Evolutionary conservation across 306 rosid genomes (phyloP).

Genomic region (Boehmeria nivea): DNA sequence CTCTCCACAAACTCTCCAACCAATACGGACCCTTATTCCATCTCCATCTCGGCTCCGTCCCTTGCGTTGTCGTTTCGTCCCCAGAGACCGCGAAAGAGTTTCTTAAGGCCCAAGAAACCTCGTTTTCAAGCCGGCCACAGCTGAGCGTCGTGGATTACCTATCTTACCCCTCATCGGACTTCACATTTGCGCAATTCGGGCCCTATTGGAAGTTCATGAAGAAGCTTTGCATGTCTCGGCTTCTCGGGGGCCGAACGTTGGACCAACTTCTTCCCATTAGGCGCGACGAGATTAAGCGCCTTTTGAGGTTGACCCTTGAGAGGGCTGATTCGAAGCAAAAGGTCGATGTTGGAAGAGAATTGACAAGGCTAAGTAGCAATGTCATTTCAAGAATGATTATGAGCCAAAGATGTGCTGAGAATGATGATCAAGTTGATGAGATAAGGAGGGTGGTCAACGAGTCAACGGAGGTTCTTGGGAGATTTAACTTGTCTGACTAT

Average conservation of each 20-base stretch:
- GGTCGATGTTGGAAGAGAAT: conserved; percentile 32
- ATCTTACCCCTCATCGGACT: conserved; percentile 50
- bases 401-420: conserved; percentile 26
- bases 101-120: conserved; percentile 48
- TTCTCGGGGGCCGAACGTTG: conserved; percentile 43
- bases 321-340: conserved; percentile 17
- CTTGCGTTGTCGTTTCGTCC: conserved; percentile 54
- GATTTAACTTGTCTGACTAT: conserved; percentile 27
- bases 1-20: conserved; percentile 44
- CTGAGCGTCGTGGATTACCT: conserved; percentile 37
- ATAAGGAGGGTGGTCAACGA: conserved; percentile 38
- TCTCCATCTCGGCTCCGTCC: conserved; percentile 46
- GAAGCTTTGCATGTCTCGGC: conserved; percentile 55
- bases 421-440: conserved; percentile 37
- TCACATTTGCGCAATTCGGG: conserved; percentile 49
- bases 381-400: conserved; percentile 44
- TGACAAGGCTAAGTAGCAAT: conserved; percentile 32
- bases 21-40: conserved; percentile 55
- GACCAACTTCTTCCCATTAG: conserved; percentile 37
- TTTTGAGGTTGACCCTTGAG: conserved; percentile 17
- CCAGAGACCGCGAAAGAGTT: conserved; percentile 42
- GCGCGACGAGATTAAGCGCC: conserved; percentile 34
- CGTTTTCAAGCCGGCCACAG: conserved; percentile 43
- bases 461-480: conserved; percentile 25
- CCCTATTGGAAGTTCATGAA: conserved; percentile 76